Percentiles rank a stretch among this genome's conserved stretches.
Evolutionary conservation across 1,139 yeast genomes (phyloP).

Genomic region (Yamadazyma friedrichii): DNA sequence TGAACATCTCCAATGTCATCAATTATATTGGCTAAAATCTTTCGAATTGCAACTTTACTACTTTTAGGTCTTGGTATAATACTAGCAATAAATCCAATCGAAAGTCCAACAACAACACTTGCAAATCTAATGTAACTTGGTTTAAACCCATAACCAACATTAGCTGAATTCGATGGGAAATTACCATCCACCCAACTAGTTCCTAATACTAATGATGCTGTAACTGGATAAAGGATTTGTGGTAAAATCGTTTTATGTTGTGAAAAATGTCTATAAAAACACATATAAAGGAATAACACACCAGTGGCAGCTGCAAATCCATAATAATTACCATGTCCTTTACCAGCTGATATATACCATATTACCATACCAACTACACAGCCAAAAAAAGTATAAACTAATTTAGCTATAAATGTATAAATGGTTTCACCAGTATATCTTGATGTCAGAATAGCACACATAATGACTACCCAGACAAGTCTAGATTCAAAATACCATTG

Average conservation of each 20-base stretch:
- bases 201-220: slow-evolving; percentile 34
- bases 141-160: slow-evolving; percentile 28
- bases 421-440: slow-evolving; percentile 36
- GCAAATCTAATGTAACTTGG: slow-evolving; percentile 31
- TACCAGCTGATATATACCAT: slow-evolving; percentile 39
- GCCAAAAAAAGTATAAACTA: slow-evolving; percentile 32
- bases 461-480: slow-evolving; percentile 35
- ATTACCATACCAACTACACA: slow-evolving; percentile 32
- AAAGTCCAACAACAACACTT: slow-evolving; percentile 30
- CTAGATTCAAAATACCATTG: slow-evolving; percentile 29
- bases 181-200: slow-evolving; percentile 28
- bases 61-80: slow-evolving; percentile 32
- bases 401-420: slow-evolving; percentile 26
- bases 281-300: slow-evolving; percentile 23
- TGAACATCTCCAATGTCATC: slow-evolving; percentile 30
- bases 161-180: slow-evolving; percentile 9
- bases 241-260: slow-evolving; percentile 30
- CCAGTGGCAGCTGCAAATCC: slow-evolving; percentile 33
- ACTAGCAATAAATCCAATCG: slow-evolving; percentile 31
- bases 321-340: slow-evolving; percentile 30
- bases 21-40: slow-evolving; percentile 22
- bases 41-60: slow-evolving; percentile 29
- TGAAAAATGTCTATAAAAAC: slow-evolving; percentile 34
- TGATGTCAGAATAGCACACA: slow-evolving; percentile 32
- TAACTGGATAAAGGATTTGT: slow-evolving; percentile 27